These are phyloP conservation scores for Metschnikowia cerradonensis DNA, from an alignment of 805 yeast genomes.

Conservation along the genomic window DNA sequence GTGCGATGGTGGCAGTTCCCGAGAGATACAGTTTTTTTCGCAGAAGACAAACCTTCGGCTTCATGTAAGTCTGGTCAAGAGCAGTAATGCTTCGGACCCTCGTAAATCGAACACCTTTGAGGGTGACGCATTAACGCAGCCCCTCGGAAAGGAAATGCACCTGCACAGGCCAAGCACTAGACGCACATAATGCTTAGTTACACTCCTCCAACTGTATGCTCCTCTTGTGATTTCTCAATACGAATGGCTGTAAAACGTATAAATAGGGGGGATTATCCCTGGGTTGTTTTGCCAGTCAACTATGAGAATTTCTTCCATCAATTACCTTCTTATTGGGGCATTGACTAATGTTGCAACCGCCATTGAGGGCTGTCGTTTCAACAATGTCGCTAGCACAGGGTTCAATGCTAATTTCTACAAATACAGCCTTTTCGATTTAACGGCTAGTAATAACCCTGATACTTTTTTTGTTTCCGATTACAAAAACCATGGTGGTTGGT, in stretches of 20 bases:
- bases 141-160: no score
- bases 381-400: background rate
- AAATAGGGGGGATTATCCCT: background rate
- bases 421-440: background rate
- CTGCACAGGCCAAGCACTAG: no score
- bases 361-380: background rate
- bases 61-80: no score
- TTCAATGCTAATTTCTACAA: background rate
- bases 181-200: no score
- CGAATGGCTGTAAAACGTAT: background rate
- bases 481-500: background rate
- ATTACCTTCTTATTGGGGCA: background rate
- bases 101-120: no score
- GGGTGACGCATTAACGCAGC: no score
- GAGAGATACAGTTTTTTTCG: no score
- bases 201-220: no score
- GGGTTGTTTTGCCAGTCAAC: background rate
- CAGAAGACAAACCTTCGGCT: no score
- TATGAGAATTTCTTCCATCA: background rate
- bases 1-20: no score
- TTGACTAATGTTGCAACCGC: background rate
- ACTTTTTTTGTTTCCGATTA: background rate
- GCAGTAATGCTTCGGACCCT: no score
- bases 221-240: no score
- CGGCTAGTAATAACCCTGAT: background rate